Base-by-base conservation (phyloP, 192 early-diverging fungal species). In the Glomus cerebriforme region DNA sequence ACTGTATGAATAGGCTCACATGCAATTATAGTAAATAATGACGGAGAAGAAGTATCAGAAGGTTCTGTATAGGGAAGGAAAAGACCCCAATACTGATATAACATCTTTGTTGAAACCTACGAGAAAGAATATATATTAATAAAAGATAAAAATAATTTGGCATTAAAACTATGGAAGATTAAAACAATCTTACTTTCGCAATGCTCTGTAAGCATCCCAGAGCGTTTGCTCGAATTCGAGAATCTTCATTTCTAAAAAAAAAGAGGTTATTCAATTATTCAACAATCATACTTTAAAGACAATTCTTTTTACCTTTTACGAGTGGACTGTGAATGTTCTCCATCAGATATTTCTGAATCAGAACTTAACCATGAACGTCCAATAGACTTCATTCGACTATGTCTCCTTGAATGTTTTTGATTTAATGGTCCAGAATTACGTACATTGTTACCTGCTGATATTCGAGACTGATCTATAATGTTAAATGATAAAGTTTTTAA, bases 331-430 rank as follows among this genome's bases (percentile, higher is more conserved):
- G 27, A 22, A 34, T 78, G 24, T 37, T 78, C 77, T 32, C 77
- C 79, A 70, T 90, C 89, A 9, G 89, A 90, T 58, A 87, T 75
- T 81, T 90, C 89, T 2, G 89, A 90, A 60, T 88, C 89, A 17
- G 87, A 90, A 17, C 84, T 87, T 1, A 79, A 35, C 47, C 66
- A 69, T 35, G 65, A 69, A 59, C 62, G 64, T 54, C 49, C 35
- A 69, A 45, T 62, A 19, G 59, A 66, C 27, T 4, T 43, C n/a
- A 43, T 43, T n/a, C 34, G 66, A 78, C 15, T 27, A 2, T 71
- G 69, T 26, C n/a, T 71, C 13, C 24, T 71, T n/a, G 35, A 35
- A 5, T 31, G 35, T 29, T 12, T 65, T 31, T 27, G 63, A 34
- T 29, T 37, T 26, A 1, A 35, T 10, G 15, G 31, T 13, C 35